These are phyloP conservation scores for Trichoderma gamsii DNA, from an alignment of 495 filamentous ascomycete species.

Conservation along the genomic window DNA sequence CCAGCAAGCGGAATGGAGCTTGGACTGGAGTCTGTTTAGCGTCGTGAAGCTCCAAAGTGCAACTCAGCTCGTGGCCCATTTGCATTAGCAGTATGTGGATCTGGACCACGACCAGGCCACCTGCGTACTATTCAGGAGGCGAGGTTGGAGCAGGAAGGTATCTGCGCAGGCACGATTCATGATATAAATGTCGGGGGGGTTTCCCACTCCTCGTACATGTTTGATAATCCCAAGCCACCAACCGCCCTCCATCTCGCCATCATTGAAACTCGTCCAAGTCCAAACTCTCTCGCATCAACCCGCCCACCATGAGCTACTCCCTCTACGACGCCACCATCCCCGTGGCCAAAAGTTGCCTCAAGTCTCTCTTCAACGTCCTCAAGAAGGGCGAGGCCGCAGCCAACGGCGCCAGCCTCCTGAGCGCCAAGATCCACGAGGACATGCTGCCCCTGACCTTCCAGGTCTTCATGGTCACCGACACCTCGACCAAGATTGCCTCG, in stretches of 20 bases:
- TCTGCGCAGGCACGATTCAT: too few relatives aligned
- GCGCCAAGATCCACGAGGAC: slow-evolving; percentile 33
- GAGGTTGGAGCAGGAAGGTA: too few relatives aligned
- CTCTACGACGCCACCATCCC: slow-evolving; percentile 22
- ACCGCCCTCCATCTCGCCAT: neutral
- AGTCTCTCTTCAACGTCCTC: slow-evolving; percentile 21
- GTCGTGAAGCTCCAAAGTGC: too few relatives aligned
- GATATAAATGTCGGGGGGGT: too few relatives aligned
- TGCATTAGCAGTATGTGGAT: too few relatives aligned
- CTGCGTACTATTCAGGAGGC: too few relatives aligned
- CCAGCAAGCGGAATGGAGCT: too few relatives aligned
- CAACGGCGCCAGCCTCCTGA: neutral
- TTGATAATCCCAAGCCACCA: neutral
- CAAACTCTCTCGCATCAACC: neutral
- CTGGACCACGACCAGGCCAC: too few relatives aligned
- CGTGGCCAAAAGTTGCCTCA: slow-evolving; percentile 15
- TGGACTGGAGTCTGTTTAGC: too few relatives aligned
- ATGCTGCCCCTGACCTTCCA: slow-evolving; percentile 45
- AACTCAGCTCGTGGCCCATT: too few relatives aligned
- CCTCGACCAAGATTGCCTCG: slow-evolving; percentile 35
- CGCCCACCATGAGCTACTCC: slow-evolving; percentile 22
- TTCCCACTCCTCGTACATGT: too few relatives aligned
- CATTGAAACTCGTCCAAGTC: neutral
- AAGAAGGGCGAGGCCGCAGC: slow-evolving; percentile 27
- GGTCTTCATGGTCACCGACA: slow-evolving; percentile 29